Base-by-base conservation (phyloP, 2,329 filamentous ascomycete genomes). In the Dactylella cylindrospora region DNA sequence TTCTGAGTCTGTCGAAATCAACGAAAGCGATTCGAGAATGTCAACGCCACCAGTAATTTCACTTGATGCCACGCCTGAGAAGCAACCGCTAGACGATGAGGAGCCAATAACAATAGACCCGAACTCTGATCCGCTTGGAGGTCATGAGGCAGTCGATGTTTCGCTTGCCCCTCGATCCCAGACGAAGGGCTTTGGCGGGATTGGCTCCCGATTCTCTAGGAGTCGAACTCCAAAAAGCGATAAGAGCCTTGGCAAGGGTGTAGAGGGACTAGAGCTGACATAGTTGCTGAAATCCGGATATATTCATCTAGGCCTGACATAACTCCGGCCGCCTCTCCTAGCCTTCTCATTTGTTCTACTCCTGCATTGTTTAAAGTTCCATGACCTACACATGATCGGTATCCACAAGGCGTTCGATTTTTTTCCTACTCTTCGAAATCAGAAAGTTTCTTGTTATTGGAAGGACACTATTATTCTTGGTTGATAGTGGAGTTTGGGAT, bases 21-120 rank as follows among this genome's bases (percentile, higher is more conserved):
- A 52, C 13, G 55, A 61, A 25, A 61, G 55, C 36, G 55, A 61
- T 43, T 61, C 55, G 23, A 41, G 55, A 10, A 52, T 61, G 55
- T 61, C 55, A 10, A 46, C 55, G 15, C 55, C 55, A 23, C 55
- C 55, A 17, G 44, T 61, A 19, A 53, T 61, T 9, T 61, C 55
- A 25, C 26, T 61, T 12, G 55, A 61, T 25, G 46, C 49, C 9
- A 61, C 54, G 9, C 54, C 54, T 1, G 54, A 61, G 20, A 60
- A 52, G 28, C 20, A 40, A 5, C 22, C 40, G 17, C 17, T 29
- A 22, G 33, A 31, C 22, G 47, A 47, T 8, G 54, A 61, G 3
- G 54, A 61, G 36, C 47, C 55, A 17, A 22, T 57, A 12, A 35
- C 44, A 19, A 20, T 60, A 5, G 54, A 60, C 35, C 41, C 38